Conservation (phyloP, 164 flowering plant species). For the Dillenia suffruticosa region DNA sequence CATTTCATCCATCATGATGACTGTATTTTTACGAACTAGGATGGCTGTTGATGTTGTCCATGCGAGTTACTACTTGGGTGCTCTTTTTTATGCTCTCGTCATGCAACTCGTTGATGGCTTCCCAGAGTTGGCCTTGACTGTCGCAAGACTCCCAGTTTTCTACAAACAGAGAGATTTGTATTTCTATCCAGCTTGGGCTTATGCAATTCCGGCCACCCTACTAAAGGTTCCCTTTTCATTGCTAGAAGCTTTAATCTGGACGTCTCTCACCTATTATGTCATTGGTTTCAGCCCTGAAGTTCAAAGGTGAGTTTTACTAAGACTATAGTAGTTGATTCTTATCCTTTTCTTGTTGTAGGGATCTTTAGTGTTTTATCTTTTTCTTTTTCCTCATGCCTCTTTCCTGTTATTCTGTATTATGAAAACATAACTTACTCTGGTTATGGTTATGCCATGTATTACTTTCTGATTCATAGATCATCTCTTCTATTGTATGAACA, state of each 20-base stretch:
- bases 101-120: constrained; percentile 35
- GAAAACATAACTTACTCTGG: too few relatives aligned
- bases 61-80: constrained; percentile 37
- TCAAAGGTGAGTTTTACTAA: constrained; percentile 28
- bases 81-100: constrained; percentile 33
- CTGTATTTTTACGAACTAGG: constrained; percentile 38
- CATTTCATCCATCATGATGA: constrained; percentile 35
- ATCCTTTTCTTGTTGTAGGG: too few relatives aligned
- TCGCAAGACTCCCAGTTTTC: constrained; percentile 35
- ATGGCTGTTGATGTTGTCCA: constrained; percentile 32
- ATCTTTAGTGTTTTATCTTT: neutral
- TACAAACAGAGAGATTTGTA: constrained; percentile 43
- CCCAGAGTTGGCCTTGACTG: constrained; percentile 40
- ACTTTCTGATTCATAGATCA: too few relatives aligned
- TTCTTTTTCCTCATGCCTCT: neutral
- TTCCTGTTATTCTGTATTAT: too few relatives aligned
- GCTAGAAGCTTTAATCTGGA: constrained; percentile 37
- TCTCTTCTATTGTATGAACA: too few relatives aligned
- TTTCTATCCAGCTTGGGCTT: constrained; percentile 65
- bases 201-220: constrained; percentile 39
- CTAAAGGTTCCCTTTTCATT: constrained; percentile 47
- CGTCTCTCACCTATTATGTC: constrained; percentile 45
- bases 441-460: too few relatives aligned
- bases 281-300: constrained; percentile 50
- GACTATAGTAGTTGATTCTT: neutral